Conservation (phyloP, 345 rosid genomes). For the Pseudoturritis turrita region DNA sequence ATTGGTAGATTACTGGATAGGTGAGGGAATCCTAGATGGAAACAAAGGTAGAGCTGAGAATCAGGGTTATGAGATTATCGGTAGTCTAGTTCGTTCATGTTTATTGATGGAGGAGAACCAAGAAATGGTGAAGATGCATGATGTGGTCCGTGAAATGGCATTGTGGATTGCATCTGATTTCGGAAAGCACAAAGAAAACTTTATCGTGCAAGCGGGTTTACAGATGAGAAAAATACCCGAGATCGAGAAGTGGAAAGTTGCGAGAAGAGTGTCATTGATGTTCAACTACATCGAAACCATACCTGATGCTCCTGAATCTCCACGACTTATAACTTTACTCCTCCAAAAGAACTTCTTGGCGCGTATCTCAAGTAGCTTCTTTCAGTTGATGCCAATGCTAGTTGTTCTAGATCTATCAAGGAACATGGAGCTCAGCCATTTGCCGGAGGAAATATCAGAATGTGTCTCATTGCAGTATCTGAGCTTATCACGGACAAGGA, state of each 20-base stretch:
- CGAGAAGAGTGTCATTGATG: slow-evolving; percentile 28
- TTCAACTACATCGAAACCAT: slow-evolving; percentile 16
- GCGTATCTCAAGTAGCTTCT: slow-evolving; percentile 1
- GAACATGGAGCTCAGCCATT: not conserved
- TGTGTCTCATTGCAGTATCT: slow-evolving; percentile 8
- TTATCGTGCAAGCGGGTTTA: not conserved
- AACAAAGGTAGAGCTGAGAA: not conserved
- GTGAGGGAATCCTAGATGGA: slow-evolving; percentile 29
- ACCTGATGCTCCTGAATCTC: slow-evolving; percentile 1
- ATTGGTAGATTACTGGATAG: slow-evolving; percentile 13
- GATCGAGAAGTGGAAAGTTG: slow-evolving; percentile 1
- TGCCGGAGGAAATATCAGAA: slow-evolving; percentile 7
- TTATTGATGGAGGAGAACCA: slow-evolving; percentile 19
- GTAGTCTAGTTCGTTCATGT: slow-evolving; percentile 7
- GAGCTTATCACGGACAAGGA: not conserved
- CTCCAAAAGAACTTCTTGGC: slow-evolving; percentile 12
- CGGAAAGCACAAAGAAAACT: not conserved
- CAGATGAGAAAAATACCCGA: not conserved
- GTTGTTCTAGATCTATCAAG: slow-evolving; percentile 31
- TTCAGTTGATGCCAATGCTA: slow-evolving; percentile 24
- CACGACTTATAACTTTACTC: slow-evolving; percentile 21
- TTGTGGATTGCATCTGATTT: slow-evolving; percentile 26
- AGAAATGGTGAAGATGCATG: not conserved
- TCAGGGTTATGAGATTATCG: not conserved
- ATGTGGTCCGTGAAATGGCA: slow-evolving; percentile 36